Conservation (phyloP, 2,329 filamentous ascomycete species). For the Diaporthe sp. region DNA sequence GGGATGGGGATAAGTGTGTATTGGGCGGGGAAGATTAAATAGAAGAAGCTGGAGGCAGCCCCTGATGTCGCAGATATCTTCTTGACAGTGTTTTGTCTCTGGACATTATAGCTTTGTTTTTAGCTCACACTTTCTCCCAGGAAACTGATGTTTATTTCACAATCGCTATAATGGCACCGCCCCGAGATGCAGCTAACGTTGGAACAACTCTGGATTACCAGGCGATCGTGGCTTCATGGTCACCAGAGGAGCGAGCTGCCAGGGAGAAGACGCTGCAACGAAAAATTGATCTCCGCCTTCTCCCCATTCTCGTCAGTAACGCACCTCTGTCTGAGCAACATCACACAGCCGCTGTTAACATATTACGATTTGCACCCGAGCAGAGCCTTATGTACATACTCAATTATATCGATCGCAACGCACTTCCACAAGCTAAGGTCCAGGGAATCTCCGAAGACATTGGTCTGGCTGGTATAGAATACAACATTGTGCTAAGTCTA, state of each 20-base stretch:
- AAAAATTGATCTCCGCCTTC: not conserved
- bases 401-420: conserved; percentile 4
- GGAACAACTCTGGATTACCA: not conserved
- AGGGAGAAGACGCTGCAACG: not conserved
- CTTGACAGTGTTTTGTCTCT: not conserved
- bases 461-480: not conserved
- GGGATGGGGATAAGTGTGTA: not conserved
- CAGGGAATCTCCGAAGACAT: conserved; percentile 2
- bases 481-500: not conserved
- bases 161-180: not conserved
- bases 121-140: not conserved
- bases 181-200: not conserved
- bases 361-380: not conserved
- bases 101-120: not conserved
- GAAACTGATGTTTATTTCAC: not conserved
- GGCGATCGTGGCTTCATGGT: conserved; percentile 3
- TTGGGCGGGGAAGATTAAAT: not conserved
- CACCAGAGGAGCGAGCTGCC: conserved; percentile 6
- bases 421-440: not conserved
- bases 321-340: not conserved
- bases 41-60: not conserved
- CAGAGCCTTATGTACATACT: conserved; percentile 10
- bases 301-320: conserved; percentile 5
- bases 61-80: not conserved
- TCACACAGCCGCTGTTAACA: not conserved